phyloP scores from a whole-genome alignment of 2,329 filamentous ascomycete species.

The Sporothrix protearum region DNA sequence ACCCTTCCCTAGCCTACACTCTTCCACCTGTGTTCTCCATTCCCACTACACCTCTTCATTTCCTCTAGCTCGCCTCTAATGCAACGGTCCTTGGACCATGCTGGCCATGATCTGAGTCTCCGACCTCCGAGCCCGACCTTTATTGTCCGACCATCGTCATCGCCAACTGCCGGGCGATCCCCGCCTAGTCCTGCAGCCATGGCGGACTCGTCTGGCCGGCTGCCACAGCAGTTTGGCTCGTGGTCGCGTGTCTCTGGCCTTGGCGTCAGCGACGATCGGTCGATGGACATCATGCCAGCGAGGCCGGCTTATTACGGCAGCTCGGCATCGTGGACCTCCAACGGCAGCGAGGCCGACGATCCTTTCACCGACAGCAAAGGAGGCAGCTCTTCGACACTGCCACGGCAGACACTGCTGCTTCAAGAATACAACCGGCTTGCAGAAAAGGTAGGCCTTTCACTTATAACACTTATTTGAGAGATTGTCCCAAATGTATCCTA shows the following conservation, averaged over 20 bases:
- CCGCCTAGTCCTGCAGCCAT: neutral
- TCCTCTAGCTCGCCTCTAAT: slow-evolving; percentile 13
- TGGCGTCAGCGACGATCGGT: neutral
- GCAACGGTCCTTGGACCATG: slow-evolving; percentile 16
- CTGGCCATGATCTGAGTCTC: slow-evolving; percentile 4
- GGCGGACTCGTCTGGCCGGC: slow-evolving; percentile 20
- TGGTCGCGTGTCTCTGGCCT: neutral
- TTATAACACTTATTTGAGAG: neutral
- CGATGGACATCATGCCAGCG: neutral
- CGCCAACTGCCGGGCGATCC: neutral
- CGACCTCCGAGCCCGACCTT: slow-evolving; percentile 9
- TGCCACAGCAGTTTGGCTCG: neutral
- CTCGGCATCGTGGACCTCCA: slow-evolving; percentile 58
- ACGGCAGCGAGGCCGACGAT: slow-evolving; percentile 47
- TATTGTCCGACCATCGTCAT: neutral
- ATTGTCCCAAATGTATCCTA: too few species aligned
- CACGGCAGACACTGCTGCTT: slow-evolving; percentile 46
- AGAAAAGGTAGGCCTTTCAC: slow-evolving; percentile 45
- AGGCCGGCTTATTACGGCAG: slow-evolving; percentile 30
- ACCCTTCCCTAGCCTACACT: neutral
- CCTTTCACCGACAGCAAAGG: slow-evolving; percentile 46
- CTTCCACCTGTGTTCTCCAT: neutral
- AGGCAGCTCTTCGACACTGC: slow-evolving; percentile 36
- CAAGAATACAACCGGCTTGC: slow-evolving; percentile 60
- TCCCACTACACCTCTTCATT: neutral